phyloP scores from a whole-genome alignment of 2,329 filamentous ascomycete species.

The Gliomastix tumulicola region DNA sequence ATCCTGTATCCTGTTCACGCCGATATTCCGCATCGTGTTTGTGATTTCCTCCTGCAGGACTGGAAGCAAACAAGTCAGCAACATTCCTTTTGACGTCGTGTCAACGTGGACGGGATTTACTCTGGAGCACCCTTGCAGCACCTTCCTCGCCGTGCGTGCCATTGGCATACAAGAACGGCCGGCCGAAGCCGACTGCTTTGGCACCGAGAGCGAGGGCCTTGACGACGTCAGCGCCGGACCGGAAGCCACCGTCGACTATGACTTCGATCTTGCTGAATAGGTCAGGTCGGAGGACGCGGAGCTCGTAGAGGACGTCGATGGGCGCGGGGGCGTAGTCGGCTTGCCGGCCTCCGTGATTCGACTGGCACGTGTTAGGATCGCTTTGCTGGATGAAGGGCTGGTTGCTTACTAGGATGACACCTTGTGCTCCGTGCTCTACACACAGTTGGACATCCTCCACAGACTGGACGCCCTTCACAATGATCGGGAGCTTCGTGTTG shows the following conservation, averaged over 20 bases:
- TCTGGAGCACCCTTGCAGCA: constrained; percentile 25
- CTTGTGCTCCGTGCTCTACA: constrained; percentile 14
- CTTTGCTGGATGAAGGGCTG: background rate
- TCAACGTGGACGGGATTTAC: too few species aligned
- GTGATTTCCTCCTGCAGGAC: constrained; percentile 5
- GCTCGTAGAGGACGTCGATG: constrained; percentile 18
- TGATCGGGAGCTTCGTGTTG: constrained; percentile 10
- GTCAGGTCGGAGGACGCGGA: constrained; percentile 14
- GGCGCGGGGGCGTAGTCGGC: constrained; percentile 19
- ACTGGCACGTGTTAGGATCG: constrained; percentile 12
- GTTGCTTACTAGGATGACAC: constrained; percentile 1
- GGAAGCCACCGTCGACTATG: constrained; percentile 21
- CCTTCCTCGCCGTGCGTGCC: constrained; percentile 32
- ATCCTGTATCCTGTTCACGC: constrained; percentile 3
- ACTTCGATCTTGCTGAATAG: constrained; percentile 15
- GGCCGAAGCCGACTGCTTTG: constrained; percentile 1
- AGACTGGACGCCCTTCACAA: constrained; percentile 19
- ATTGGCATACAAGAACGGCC: constrained; percentile 34
- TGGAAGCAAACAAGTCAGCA: background rate
- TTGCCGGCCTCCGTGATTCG: constrained; percentile 24
- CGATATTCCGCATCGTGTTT: constrained; percentile 7
- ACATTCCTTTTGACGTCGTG: too few species aligned
- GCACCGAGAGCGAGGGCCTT: constrained; percentile 14
- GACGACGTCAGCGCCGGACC: constrained; percentile 19
- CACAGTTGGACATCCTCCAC: constrained; percentile 18